phyloP scores from a whole-genome alignment of 2,329 filamentous ascomycete genomes.

The Fusarium bactridioides region DNA sequence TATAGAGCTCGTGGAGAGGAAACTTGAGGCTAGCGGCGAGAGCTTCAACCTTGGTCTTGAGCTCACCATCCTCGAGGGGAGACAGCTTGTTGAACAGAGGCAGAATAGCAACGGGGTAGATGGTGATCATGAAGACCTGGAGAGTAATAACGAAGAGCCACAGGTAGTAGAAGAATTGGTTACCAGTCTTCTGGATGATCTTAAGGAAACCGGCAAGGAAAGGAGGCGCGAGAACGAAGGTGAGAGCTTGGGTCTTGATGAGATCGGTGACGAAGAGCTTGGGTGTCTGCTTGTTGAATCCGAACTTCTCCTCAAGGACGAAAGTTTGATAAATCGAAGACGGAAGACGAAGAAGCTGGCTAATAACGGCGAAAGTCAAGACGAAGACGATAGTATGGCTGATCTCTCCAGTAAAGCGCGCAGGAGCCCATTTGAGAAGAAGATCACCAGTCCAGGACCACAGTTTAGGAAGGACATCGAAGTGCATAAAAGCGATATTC shows the following conservation, averaged over 20 bases:
- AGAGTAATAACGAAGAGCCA: constrained; percentile 92
- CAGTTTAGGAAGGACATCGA: constrained; percentile 87
- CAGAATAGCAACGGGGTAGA: constrained; percentile 93
- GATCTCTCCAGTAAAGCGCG: constrained; percentile 88
- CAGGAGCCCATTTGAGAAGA: constrained; percentile 77
- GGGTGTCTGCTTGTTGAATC: constrained; percentile 98
- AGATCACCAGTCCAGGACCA: constrained; percentile 84
- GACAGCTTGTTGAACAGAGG: constrained; percentile 99
- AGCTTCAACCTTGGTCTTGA: constrained; percentile 88
- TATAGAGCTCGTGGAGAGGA: constrained; percentile 89
- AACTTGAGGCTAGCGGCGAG: constrained; percentile 87
- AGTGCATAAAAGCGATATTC: constrained; percentile 88
- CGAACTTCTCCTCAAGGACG: constrained; percentile 94
- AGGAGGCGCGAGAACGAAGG: constrained; percentile 81
- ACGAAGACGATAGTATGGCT: constrained; percentile 93
- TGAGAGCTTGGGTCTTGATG: constrained; percentile 87
- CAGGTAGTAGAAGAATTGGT: constrained; percentile 96
- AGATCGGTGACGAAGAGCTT: constrained; percentile 89
- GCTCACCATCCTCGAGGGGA: constrained; percentile 82
- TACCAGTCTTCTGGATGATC: constrained; percentile 94
- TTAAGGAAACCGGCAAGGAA: constrained; percentile 91
- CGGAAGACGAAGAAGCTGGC: constrained; percentile 81
- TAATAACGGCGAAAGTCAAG: constrained; percentile 83
- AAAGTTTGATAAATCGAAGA: constrained; percentile 92
- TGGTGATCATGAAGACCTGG: constrained; percentile 93